Conservation (phyloP, 352 stramenopile genomes). For the Phytopythium vexans region DNA sequence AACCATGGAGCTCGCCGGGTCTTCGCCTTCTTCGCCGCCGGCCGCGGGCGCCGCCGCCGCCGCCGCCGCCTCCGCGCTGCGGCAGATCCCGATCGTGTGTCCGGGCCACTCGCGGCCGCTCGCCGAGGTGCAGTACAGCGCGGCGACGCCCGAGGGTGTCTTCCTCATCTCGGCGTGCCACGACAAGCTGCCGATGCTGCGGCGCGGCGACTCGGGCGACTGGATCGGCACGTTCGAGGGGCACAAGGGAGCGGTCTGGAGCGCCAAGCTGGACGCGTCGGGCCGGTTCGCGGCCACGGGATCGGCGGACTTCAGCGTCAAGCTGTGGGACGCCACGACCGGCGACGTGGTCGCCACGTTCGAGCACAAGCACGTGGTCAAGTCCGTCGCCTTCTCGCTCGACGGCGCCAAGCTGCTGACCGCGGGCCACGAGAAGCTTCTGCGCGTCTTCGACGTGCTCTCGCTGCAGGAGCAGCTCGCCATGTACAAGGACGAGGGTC, state of each 20-base stretch:
- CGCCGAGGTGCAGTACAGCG: slow-evolving; percentile 74
- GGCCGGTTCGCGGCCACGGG: slow-evolving; percentile 87
- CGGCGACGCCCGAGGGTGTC: slow-evolving; percentile 34
- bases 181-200: slow-evolving; percentile 89
- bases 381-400: slow-evolving; percentile 91
- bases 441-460: slow-evolving; percentile 90
- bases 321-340: slow-evolving; percentile 97
- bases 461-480: slow-evolving; percentile 60
- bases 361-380: slow-evolving; percentile 97
- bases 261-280: slow-evolving; percentile 84
- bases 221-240: slow-evolving; percentile 98
- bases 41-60: slow-evolving; percentile 37
- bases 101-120: slow-evolving; percentile 80
- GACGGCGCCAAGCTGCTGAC: slow-evolving; percentile 88
- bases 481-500: slow-evolving; percentile 49
- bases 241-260: slow-evolving; percentile 95
- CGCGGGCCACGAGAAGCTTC: slow-evolving; percentile 92
- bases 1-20: too few relatives aligned
- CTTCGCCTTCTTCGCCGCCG: too few relatives aligned
- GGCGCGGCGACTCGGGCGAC: slow-evolving; percentile 75
- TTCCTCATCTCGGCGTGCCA: slow-evolving; percentile 84
- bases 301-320: slow-evolving; percentile 94
- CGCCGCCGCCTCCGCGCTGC: slow-evolving; percentile 39
- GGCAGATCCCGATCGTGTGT: slow-evolving; percentile 87
- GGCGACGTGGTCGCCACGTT: slow-evolving; percentile 92